phyloP scores from a whole-genome alignment of 1,284 basidiomycete genomes.

The Athelia psychrophila region DNA sequence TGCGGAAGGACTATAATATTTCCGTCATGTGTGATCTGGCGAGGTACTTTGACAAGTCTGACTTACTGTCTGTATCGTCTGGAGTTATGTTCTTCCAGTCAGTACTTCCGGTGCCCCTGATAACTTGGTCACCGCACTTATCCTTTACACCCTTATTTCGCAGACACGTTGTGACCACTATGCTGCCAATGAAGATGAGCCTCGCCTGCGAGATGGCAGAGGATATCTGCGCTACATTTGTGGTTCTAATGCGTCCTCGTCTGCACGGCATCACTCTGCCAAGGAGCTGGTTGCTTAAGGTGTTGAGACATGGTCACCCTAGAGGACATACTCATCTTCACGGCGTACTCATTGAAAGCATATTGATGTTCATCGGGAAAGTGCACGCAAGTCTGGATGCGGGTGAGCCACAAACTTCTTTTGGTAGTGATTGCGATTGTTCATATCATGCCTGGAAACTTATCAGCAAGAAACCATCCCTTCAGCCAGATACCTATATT shows the following conservation, averaged over 20 bases:
- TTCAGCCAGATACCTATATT: slow-evolving; percentile 12
- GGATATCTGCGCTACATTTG: slow-evolving; percentile 32
- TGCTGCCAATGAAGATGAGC: slow-evolving; percentile 34
- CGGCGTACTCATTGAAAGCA: slow-evolving; percentile 17
- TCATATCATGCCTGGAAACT: slow-evolving; percentile 18
- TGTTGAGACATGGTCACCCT: slow-evolving; percentile 18
- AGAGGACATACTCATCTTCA: slow-evolving; percentile 4
- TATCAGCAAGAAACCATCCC: slow-evolving; percentile 26
- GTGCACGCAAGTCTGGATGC: slow-evolving; percentile 25
- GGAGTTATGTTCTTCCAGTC: slow-evolving; percentile 5
- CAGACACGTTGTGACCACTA: slow-evolving; percentile 39
- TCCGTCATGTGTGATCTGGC: background rate
- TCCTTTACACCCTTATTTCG: background rate
- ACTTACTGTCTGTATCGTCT: background rate
- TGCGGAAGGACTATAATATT: background rate
- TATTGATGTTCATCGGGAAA: slow-evolving; percentile 27
- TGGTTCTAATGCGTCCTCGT: slow-evolving; percentile 23
- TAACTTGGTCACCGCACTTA: slow-evolving; percentile 10
- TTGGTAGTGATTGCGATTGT: background rate
- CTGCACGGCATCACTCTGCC: slow-evolving; percentile 46
- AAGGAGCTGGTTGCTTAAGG: slow-evolving; percentile 39
- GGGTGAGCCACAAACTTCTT: slow-evolving; percentile 11
- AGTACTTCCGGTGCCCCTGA: slow-evolving; percentile 12
- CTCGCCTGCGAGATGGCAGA: slow-evolving; percentile 48
- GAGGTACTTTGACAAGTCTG: background rate